phyloP scores from a whole-genome alignment of 257 asterid species.

The Solanum neorickii region DNA sequence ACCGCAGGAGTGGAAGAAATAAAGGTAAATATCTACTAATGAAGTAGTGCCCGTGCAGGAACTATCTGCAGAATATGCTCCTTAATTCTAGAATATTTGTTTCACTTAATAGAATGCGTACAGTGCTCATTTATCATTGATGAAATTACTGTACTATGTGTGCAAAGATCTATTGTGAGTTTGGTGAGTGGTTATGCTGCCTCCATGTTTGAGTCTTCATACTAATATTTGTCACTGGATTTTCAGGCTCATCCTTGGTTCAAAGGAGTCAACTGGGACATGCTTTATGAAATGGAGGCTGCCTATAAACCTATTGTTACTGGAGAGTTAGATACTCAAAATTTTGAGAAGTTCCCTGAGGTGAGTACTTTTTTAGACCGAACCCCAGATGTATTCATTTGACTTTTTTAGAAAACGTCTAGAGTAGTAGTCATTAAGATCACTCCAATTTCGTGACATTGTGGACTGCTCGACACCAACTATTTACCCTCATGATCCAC shows the following conservation, averaged over 20 bases:
- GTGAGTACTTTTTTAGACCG: conserved; percentile 22
- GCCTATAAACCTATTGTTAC: conserved; percentile 83
- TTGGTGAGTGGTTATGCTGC: neutral
- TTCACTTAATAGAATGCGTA: neutral
- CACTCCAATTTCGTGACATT: neutral
- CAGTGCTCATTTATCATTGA: neutral
- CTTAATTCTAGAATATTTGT: neutral
- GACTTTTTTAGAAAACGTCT: neutral
- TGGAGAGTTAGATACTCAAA: conserved; percentile 92
- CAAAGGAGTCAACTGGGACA: conserved; percentile 66
- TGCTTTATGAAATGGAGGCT: conserved; percentile 91
- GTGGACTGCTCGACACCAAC: neutral
- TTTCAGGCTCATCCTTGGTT: conserved; percentile 95
- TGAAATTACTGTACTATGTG: neutral
- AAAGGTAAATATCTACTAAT: conserved; percentile 38
- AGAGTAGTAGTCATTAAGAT: neutral
- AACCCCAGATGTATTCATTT: neutral
- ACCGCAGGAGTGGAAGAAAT: conserved; percentile 92
- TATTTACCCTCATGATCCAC: neutral
- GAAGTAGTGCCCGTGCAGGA: neutral
- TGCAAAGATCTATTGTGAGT: neutral
- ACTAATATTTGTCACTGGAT: neutral
- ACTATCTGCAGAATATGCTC: neutral
- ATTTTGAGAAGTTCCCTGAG: conserved; percentile 85
- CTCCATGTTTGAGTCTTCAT: neutral